Percentiles rank a stretch among this genome's conserved stretches.
phyloP scores from a whole-genome alignment of 306 rosid species.

The Mimosa bimucronata region DNA sequence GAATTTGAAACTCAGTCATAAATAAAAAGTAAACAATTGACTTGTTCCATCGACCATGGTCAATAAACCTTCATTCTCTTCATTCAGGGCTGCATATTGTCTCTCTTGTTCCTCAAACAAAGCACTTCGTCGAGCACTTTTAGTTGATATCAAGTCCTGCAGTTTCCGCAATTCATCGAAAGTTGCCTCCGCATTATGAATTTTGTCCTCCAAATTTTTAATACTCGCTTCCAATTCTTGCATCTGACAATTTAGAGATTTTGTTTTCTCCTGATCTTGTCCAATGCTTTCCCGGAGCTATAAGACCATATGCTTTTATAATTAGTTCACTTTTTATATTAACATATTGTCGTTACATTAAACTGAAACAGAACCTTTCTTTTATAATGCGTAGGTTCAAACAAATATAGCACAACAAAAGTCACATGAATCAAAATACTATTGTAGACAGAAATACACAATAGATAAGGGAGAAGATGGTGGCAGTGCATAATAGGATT shows the following conservation, averaged over 20 bases:
- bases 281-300: conserved; percentile 89
- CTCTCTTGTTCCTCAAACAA: conserved; percentile 65
- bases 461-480: not conserved
- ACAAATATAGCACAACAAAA: not conserved
- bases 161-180: conserved; percentile 63
- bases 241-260: conserved; percentile 60
- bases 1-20: conserved; percentile 15
- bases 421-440: not conserved
- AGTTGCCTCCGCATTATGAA: conserved; percentile 54
- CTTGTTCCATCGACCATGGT: conserved; percentile 31
- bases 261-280: conserved; percentile 80
- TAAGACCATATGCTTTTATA: conserved; percentile 40
- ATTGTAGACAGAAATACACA: not conserved
- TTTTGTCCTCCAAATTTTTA: conserved; percentile 59
- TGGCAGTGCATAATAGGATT: not conserved
- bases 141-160: conserved; percentile 66
- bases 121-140: conserved; percentile 70
- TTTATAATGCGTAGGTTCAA: not conserved
- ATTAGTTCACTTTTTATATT: conserved; percentile 28
- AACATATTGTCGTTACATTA: not conserved
- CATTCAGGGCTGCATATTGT: conserved; percentile 66
- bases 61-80: conserved; percentile 77
- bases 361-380: not conserved
- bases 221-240: conserved; percentile 72
- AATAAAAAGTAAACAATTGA: conserved; percentile 3